Conservation (phyloP, 1,139 yeast species). For the Arxiozyma heterogenica region DNA sequence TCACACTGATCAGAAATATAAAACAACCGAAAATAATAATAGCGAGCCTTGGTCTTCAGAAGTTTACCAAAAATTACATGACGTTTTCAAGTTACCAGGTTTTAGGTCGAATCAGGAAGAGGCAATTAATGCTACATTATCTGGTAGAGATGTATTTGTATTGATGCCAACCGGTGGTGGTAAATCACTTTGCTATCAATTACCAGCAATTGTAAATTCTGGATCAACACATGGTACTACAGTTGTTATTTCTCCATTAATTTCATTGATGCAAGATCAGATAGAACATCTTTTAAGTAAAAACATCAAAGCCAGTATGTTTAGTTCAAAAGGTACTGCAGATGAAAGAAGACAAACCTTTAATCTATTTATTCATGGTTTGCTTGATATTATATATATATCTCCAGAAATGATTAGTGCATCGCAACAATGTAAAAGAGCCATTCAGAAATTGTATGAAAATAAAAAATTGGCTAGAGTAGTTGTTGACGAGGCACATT, state of each 20-base stretch:
- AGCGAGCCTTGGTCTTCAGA: slow-evolving; percentile 53
- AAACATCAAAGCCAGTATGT: slow-evolving; percentile 76
- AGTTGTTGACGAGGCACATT: slow-evolving; percentile 97
- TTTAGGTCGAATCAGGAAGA: slow-evolving; percentile 82
- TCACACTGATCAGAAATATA: neutral
- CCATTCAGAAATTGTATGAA: slow-evolving; percentile 49
- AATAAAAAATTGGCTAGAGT: slow-evolving; percentile 62
- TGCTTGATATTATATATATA: slow-evolving; percentile 67
- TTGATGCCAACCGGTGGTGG: slow-evolving; percentile 99
- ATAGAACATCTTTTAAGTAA: slow-evolving; percentile 65
- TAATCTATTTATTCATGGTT: slow-evolving; percentile 54
- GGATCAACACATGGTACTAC: slow-evolving; percentile 80
- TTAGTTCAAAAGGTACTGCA: slow-evolving; percentile 64
- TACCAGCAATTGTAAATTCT: slow-evolving; percentile 75
- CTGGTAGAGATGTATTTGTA: slow-evolving; percentile 83
- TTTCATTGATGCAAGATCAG: slow-evolving; percentile 96
- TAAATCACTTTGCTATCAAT: slow-evolving; percentile 88
- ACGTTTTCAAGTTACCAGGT: slow-evolving; percentile 51
- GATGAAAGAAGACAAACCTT: slow-evolving; percentile 59
- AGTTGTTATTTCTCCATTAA: slow-evolving; percentile 86
- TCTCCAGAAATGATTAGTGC: slow-evolving; percentile 94
- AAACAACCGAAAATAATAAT: neutral
- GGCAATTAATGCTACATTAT: slow-evolving; percentile 73
- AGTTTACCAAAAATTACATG: slow-evolving; percentile 46
- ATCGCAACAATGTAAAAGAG: slow-evolving; percentile 58